Conservation (phyloP, 768 basidiomycete genomes). For the Leccinum pellstonianum region DNA sequence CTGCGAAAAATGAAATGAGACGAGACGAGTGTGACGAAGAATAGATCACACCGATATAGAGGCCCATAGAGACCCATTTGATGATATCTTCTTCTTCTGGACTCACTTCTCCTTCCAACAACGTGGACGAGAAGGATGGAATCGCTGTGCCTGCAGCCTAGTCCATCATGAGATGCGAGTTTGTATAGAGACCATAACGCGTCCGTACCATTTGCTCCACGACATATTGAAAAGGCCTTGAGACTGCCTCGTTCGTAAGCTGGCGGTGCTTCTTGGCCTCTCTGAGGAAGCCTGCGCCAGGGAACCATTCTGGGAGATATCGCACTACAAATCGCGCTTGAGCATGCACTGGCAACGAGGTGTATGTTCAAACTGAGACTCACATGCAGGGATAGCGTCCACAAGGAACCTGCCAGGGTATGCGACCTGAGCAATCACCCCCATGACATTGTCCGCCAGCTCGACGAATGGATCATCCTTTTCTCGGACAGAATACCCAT, state of each 20-base stretch:
- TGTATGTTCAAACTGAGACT: neutral
- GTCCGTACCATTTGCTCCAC: conserved; percentile 45
- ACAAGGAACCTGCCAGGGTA: conserved; percentile 21
- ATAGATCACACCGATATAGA: conserved; percentile 11
- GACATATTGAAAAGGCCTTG: conserved; percentile 44
- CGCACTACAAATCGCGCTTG: conserved; percentile 17
- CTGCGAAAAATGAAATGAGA: neutral
- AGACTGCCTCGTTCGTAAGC: conserved; percentile 38
- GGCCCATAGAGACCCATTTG: conserved; percentile 16
- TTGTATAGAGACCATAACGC: neutral
- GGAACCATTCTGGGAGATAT: conserved; percentile 36
- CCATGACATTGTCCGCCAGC: conserved; percentile 26
- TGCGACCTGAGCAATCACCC: conserved; percentile 8
- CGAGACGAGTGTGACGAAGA: neutral
- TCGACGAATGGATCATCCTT: conserved; percentile 37
- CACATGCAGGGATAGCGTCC: conserved; percentile 23
- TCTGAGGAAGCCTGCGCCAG: conserved; percentile 35
- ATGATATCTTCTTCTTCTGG: conserved; percentile 21
- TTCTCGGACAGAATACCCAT: conserved; percentile 40
- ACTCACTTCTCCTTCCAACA: conserved; percentile 12
- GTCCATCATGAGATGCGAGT: neutral
- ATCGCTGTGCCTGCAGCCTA: conserved; percentile 19
- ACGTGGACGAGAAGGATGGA: conserved; percentile 20
- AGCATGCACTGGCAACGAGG: neutral
- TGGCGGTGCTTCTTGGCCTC: conserved; percentile 26